Percentiles rank a stretch among this genome's conserved stretches.
Conservation (phyloP, 306 rosid genomes). For the Vicia faba region DNA sequence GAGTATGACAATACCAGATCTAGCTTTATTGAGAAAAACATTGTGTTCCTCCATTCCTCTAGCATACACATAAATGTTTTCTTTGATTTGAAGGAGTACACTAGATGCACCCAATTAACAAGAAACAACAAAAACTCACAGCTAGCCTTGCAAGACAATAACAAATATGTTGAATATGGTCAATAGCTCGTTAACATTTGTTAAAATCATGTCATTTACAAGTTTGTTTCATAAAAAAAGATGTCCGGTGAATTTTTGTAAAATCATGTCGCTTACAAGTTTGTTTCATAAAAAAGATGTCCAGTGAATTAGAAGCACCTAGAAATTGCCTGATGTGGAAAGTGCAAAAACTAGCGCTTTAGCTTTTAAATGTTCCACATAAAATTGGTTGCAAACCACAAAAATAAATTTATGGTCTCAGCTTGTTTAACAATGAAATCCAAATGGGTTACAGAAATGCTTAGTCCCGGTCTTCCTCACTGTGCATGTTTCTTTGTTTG, state of each 20-base stretch:
- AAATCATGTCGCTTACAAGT: neutral
- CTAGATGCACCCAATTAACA: slow-evolving; percentile 36
- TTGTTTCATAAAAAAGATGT: neutral
- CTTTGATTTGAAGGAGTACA: slow-evolving; percentile 33
- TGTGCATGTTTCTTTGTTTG: neutral
- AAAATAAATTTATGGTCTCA: slow-evolving; percentile 6
- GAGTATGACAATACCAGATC: slow-evolving; percentile 13
- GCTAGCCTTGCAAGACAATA: slow-evolving; percentile 6
- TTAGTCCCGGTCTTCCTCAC: neutral
- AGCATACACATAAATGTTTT: slow-evolving; percentile 23
- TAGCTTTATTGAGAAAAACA: slow-evolving; percentile 24
- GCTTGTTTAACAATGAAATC: slow-evolving; percentile 22
- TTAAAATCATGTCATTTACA: neutral
- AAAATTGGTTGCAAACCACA: slow-evolving; percentile 8
- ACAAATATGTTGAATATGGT: slow-evolving; percentile 11
- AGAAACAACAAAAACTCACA: slow-evolving; percentile 11
- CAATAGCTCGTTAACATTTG: slow-evolving; percentile 17
- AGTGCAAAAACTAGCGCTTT: neutral
- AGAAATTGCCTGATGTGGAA: slow-evolving; percentile 26
- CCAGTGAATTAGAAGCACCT: slow-evolving; percentile 19
- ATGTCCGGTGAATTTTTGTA: neutral
- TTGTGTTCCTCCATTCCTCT: slow-evolving; percentile 23
- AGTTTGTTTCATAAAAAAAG: neutral
- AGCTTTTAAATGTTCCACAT: neutral
- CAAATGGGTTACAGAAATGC: neutral